Evolutionary conservation across 306 rosid genomes (phyloP).

Genomic region (Datisca glomerata): DNA sequence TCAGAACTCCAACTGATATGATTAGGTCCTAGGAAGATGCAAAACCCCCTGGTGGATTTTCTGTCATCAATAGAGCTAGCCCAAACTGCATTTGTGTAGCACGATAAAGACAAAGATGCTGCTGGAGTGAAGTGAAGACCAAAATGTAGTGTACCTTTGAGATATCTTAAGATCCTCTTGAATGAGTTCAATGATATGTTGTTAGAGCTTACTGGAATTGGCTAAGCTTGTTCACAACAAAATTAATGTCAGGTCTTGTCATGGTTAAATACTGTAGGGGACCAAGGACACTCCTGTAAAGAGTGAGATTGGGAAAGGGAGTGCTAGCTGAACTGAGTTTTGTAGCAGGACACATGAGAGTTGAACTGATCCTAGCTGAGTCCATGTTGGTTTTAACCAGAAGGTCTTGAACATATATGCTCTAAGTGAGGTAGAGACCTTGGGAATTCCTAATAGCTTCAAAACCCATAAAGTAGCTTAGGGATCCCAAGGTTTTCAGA

Average conservation of each 20-base stretch:
- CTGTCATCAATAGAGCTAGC: neutral
- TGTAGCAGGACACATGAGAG: neutral
- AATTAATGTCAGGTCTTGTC: neutral
- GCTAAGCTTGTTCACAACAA: neutral
- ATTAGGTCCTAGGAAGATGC: too few species aligned
- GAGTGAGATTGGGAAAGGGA: neutral
- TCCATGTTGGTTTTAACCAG: too few species aligned
- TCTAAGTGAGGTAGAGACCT: neutral
- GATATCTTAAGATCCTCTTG: neutral
- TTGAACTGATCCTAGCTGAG: neutral
- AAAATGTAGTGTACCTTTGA: too few species aligned
- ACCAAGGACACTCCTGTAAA: neutral
- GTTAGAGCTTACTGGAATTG: neutral
- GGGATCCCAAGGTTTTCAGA: neutral
- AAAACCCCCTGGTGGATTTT: too few species aligned
- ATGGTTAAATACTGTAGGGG: neutral
- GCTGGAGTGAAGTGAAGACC: neutral
- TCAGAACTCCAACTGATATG: too few species aligned
- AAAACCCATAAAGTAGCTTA: neutral
- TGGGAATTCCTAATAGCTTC: too few species aligned
- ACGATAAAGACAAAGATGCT: neutral
- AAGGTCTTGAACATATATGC: neutral
- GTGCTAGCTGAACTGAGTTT: neutral
- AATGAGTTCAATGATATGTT: neutral
- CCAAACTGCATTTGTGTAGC: neutral